A percentile compares a stretch with the other conserved stretches of the same genome.
Evolutionary conservation across 192 early-diverging fungal genomes (phyloP).

Genomic region (Pilobolus umbonatus): DNA sequence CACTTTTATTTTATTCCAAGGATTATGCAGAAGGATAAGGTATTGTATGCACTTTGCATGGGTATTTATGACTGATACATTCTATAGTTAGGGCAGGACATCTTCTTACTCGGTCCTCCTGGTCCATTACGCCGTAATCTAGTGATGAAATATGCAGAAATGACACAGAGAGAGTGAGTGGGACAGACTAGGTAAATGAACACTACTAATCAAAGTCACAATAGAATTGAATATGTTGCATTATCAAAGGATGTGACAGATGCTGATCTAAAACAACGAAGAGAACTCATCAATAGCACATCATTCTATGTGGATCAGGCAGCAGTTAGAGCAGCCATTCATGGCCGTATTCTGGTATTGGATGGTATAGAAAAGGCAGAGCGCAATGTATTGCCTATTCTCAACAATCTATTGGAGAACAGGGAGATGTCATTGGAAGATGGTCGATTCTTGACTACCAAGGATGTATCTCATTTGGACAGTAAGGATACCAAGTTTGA

Average conservation of each 20-base stretch:
- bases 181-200: not conserved
- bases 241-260: slow-evolving; percentile 73
- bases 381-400: slow-evolving; percentile 76
- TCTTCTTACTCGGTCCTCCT: slow-evolving; percentile 76
- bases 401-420: slow-evolving; percentile 85
- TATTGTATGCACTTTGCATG: not conserved
- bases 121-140: slow-evolving; percentile 62
- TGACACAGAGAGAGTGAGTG: slow-evolving; percentile 49
- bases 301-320: slow-evolving; percentile 60
- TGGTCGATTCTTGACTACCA: slow-evolving; percentile 64
- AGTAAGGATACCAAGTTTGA: slow-evolving; percentile 55
- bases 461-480: slow-evolving; percentile 38
- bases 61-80: not conserved
- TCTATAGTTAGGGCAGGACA: slow-evolving; percentile 63
- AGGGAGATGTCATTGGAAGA: slow-evolving; percentile 82
- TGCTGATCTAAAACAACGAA: slow-evolving; percentile 75
- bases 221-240: slow-evolving; percentile 65
- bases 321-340: slow-evolving; percentile 56
- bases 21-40: slow-evolving; percentile 82
- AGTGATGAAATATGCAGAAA: slow-evolving; percentile 65
- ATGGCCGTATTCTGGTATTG: slow-evolving; percentile 55
- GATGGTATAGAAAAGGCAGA: slow-evolving; percentile 79
- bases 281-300: slow-evolving; percentile 62
- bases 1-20: slow-evolving; percentile 21
- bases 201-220: not conserved